Evolutionary conservation across 805 yeast species (phyloP), one percentile per base, ranked within the genome.

Genomic region (Nakazawaea ishiwadae): DNA sequence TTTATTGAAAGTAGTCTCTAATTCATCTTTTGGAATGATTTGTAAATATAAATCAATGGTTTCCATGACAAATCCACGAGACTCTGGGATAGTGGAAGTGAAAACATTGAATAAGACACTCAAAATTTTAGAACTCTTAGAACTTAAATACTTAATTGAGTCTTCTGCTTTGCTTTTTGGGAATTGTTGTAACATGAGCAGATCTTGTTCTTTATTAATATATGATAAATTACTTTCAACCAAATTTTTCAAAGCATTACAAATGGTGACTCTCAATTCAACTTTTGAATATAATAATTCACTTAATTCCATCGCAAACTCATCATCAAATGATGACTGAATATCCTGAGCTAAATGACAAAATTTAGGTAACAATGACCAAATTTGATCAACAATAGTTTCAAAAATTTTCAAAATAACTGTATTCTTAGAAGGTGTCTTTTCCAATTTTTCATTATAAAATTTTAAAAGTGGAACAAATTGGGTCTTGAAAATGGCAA

Each of bases 41-140:
- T 79, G 77, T 46, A 93, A 67, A 59, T 82, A 90, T 0, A 81
- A 74, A 51, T 88, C 90, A 52, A 91, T 86, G 8, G 96, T 81
- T 47, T 91, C 97, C 44, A 89, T 71, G 38, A 93, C 79, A 59
- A 73, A 88, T 10, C 87, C 85, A 60, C 98, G 79, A 12, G 88
- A 75, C 40, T 86, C 93, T 29, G 93, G 83, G 34, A 77, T 65
- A 9, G 97, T 89, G 51, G 89, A 90, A n/a, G 91, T 78, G 62
- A 85, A 93, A 14, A 93, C 95, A 54, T 93, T 93, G 70, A 91
- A 87, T 38, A 93, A 67, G 16, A 89, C 96, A 10, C 96, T 84
- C 39, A 93, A 68, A 37, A 93, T 57, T 49, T 93, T 90, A 4
- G 85, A 63, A 4, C 96, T 78, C 48, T 77, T 81, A 0, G 76